Base-by-base conservation (phyloP, 371 early-diverging fungal species). In the Mortierella sp. region DNA sequence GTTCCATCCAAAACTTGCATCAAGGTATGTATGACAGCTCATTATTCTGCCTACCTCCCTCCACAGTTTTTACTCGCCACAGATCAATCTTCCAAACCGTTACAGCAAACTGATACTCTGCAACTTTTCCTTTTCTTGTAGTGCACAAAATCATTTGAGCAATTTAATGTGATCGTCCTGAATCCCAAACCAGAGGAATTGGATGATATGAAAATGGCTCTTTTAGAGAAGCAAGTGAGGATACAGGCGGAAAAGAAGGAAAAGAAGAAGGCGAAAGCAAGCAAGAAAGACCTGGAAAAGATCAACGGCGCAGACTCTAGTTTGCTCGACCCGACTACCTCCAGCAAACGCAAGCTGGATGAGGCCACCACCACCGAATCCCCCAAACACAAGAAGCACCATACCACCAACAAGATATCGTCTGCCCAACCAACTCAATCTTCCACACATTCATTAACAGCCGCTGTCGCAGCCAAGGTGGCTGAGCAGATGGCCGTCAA, bases 101-200 rank as follows among this genome's bases (percentile, higher is more conserved):
- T 37, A 39, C 22, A 28, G n/a, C 12, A 45, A 57, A 28, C 32
- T 57, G 14, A 57, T 11, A 57, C 32, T 24, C 60, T 37, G 5
- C 3, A 60, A 8, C 32, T n/a, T 39, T 5, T 37, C 32, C 5
- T 37, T 32, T 59, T 51, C 18, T 37, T 22, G 40, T 45, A 93
- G 87, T 97, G 97, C 73, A 86, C 90, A 20, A 89, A 89, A 72
- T 83, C 94, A 18, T 93, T 88, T 75, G 85, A 83, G 1, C 32
- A 79, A 0, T 79, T 78, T 0, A 93, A 95, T 77, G 71, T 94
- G n/a, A 85, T 96, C 28, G 87, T 92, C 11, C 88, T 97, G 66
- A 96, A 96, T 81, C 92, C 98, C 14, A 76, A 87, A 49, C 77
- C 92, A 2, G 93, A 91, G 55, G 89, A 91, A 45, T 71, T 91